Conservation (phyloP, 129 eudicot genomes). For the Gnaphalium uliginosum region DNA sequence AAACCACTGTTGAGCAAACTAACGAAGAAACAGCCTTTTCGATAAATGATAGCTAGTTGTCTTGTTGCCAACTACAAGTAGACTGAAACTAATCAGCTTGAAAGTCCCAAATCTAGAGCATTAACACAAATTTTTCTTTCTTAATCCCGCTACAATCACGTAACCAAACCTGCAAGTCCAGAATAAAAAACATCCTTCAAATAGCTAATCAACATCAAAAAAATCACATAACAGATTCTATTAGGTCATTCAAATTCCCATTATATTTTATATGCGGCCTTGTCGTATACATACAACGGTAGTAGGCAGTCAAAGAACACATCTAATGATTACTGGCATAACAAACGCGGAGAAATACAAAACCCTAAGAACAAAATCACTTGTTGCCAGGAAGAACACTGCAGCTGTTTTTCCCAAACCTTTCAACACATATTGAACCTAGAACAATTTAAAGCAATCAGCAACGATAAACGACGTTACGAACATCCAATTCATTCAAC, state of each 20-base stretch:
- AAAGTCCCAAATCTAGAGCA: not conserved
- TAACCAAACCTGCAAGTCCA: constrained; percentile 19
- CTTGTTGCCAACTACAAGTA: not conserved
- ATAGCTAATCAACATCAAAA: constrained; percentile 9
- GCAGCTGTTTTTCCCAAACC: constrained; percentile 15
- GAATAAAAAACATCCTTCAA: constrained; percentile 22
- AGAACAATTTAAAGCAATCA: not conserved
- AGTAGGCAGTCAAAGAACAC: constrained; percentile 3
- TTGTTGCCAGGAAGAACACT: not conserved
- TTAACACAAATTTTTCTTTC: not conserved
- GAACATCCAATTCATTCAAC: not conserved
- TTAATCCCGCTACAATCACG: not conserved
- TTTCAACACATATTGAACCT: constrained; percentile 15
- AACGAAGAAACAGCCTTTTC: not conserved
- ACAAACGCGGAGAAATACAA: not conserved
- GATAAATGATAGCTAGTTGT: not conserved
- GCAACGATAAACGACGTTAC: not conserved
- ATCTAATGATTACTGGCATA: not conserved
- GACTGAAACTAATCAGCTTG: not conserved
- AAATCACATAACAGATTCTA: not conserved
- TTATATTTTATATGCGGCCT: not conserved
- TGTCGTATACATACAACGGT: not conserved
- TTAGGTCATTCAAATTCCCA: constrained; percentile 18
- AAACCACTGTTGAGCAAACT: constrained; percentile 19
- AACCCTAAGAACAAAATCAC: constrained; percentile 21